A percentile compares a stretch with the other conserved stretches of the same genome.
Evolutionary conservation across 2,329 filamentous ascomycete species (phyloP).

Genomic region (Rhytidhysteron rufulum): DNA sequence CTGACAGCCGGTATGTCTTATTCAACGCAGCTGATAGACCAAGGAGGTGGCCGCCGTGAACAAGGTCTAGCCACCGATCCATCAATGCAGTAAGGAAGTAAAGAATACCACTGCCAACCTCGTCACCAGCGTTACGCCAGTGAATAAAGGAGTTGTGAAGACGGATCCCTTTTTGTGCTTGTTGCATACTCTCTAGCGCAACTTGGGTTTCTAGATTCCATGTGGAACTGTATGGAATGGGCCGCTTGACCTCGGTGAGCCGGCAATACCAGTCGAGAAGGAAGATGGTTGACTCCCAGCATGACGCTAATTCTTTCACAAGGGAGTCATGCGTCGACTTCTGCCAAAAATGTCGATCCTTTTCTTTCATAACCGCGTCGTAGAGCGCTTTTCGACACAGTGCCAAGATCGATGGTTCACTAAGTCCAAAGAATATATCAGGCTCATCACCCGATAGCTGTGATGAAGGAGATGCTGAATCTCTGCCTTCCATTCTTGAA

Average conservation of each 20-base stretch:
- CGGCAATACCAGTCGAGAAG: slow-evolving; percentile 53
- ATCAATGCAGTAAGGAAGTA: slow-evolving; percentile 55
- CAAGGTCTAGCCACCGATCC: slow-evolving; percentile 52
- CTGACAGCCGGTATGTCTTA: slow-evolving; percentile 41
- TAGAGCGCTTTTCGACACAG: slow-evolving; percentile 46
- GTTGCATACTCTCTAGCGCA: slow-evolving; percentile 50
- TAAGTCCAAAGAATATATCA: slow-evolving; percentile 42
- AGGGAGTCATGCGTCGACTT: slow-evolving; percentile 43
- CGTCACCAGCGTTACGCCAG: slow-evolving; percentile 55
- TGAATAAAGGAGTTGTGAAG: slow-evolving; percentile 57
- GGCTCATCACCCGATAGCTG: slow-evolving; percentile 20
- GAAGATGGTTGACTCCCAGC: slow-evolving; percentile 53
- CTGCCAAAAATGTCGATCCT: slow-evolving; percentile 39
- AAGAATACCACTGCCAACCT: slow-evolving; percentile 52
- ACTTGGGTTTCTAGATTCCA: slow-evolving; percentile 58
- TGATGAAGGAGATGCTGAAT: slow-evolving; percentile 23
- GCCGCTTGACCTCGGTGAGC: slow-evolving; percentile 44
- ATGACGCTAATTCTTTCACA: slow-evolving; percentile 48
- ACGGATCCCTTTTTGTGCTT: slow-evolving; percentile 52
- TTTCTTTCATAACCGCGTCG: slow-evolving; percentile 44
- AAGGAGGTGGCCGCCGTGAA: slow-evolving; percentile 42
- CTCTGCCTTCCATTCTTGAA: slow-evolving; percentile 16
- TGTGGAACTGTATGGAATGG: slow-evolving; percentile 53
- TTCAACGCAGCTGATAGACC: slow-evolving; percentile 36
- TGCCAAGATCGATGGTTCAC: slow-evolving; percentile 48